Base-by-base conservation (phyloP, 1,284 basidiomycete genomes). In the Ganoderma sinense region DNA sequence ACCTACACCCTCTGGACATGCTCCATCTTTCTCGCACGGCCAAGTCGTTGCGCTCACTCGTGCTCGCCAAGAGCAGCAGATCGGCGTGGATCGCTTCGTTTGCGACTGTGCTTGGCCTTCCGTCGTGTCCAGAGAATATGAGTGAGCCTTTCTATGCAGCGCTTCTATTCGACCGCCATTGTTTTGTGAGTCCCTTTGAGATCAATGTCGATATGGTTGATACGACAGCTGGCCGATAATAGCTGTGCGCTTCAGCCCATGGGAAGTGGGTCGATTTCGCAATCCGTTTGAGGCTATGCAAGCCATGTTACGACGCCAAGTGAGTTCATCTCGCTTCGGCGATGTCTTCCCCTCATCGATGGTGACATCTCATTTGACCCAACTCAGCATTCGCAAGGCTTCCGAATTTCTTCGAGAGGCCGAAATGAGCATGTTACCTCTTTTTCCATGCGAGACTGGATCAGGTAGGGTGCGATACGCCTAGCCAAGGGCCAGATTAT, bases 91-190 rank as follows among this genome's bases (percentile, higher is more conserved):
- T 60, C n/a, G 60, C 65, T 11, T 51, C 70, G 2, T 29, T 65
- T 31, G n/a, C 29, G 3, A 31, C 18, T 18, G 62, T 77, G 0
- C 43, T 31, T 2, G 16, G 14, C 20, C 61, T 62, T 31, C 43
- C 61, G 3, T 5, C n/a, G 7, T 62, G 61, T 48, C 61, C 43
- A 6, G 7, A 0, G 2, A 23, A 62, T 43, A 48, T 62, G 61
- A 31, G 26, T 16, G 41, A 48, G 43, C 61, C 61, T 3, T 16
- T 16, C 2, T 36, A 45, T n/a, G 29, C 43, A 11, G 63, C 73
- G 10, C 61, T 79, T 36, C 33, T 79, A 8, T 80, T 78, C 64
- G 73, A 71, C 39, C 48, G 60, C 5, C 26, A 41, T 13, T 75
- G 74, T 40, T 48, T 68, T 16, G 74, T 73, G 20, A 60, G 71